Evolutionary conservation across 805 yeast genomes (phyloP), one percentile per base, ranked within the genome.

Genomic region (Pichia scutulata): DNA sequence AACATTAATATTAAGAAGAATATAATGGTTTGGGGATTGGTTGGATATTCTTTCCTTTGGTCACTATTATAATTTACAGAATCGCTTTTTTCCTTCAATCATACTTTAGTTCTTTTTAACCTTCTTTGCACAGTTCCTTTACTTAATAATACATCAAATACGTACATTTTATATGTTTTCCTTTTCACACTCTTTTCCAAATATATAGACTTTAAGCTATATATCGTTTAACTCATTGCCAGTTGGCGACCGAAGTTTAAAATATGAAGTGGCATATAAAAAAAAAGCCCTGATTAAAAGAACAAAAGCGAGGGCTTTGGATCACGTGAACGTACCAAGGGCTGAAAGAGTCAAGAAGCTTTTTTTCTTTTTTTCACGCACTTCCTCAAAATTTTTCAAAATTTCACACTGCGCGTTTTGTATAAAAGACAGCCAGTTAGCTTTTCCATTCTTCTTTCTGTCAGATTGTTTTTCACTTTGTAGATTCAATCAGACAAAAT

Each of bases 401-500:
- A 36, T 41, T 41, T 25, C 26, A 18, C 36, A 25, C 44, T 18
- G n/a, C 33, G 33, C 33, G 33, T 4, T 3, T 10, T 13, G 33
- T 28, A 28, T 28, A 28, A 28, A 28, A 28, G n/a, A 13, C 12
- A 28, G n/a, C 3, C 33, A 28, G 14, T 28, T 28, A 2, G 33
- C 16, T 3, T 3, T 13, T 28, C 14, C 16, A 28, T 2, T 8
- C 9, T 18, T 23, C 23, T 41, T 22, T 28, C 30, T 42, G n/a
- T n/a, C n/a, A n/a, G n/a, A n/a, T n/a, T 39, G 30, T 22, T 30
- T 14, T 33, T 13, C 23, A 22, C n/a, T 23, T 7, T 18, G 12
- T 24, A 18, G 21, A 49, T 23, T 21, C 21, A 39, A 44, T 28
- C 24, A 46, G 36, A 26, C 49, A 57, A 43, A 59, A 66, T 66